These are phyloP conservation scores for Metarhizium anisopliae DNA, from an alignment of 2,329 filamentous ascomycete genomes.

Conservation along the genomic window DNA sequence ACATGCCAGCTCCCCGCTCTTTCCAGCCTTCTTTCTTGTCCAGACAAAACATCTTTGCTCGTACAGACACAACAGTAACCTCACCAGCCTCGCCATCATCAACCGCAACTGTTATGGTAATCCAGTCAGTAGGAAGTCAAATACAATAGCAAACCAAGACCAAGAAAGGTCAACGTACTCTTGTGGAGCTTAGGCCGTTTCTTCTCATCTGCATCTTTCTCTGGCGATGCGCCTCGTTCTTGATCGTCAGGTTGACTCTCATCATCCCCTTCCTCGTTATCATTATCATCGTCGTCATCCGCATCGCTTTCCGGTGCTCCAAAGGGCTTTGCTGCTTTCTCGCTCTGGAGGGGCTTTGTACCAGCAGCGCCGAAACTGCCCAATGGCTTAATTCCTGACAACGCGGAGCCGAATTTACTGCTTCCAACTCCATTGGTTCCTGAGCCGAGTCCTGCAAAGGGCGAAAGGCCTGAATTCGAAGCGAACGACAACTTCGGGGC, in stretches of 20 bases:
- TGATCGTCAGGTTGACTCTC: conserved; percentile 35
- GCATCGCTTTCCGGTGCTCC: conserved; percentile 63
- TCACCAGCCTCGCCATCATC: conserved; percentile 87
- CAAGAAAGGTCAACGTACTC: conserved; percentile 40
- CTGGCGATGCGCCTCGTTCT: conserved; percentile 35
- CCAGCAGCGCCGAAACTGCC: conserved; percentile 63
- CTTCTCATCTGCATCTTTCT: conserved; percentile 52
- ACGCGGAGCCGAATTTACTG: conserved; percentile 26
- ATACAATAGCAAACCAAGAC: not conserved
- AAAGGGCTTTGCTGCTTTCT: conserved; percentile 63
- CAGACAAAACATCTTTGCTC: conserved; percentile 79
- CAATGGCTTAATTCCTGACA: conserved; percentile 37
- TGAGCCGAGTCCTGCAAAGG: conserved; percentile 36
- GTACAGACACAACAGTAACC: conserved; percentile 61
- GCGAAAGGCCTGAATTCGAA: conserved; percentile 30
- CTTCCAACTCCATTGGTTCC: conserved; percentile 40
- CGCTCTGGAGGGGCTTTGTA: conserved; percentile 35
- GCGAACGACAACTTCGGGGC: conserved; percentile 43
- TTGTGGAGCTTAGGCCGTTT: conserved; percentile 60
- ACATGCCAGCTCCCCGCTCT: conserved; percentile 73
- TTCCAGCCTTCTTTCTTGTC: conserved; percentile 71
- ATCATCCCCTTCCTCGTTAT: conserved; percentile 28
- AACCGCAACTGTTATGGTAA: conserved; percentile 44
- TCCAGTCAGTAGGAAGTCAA: not conserved
- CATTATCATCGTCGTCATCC: conserved; percentile 34